phyloP scores from a whole-genome alignment of 257 asterid genomes.

The Nyctanthes arbortristis region DNA sequence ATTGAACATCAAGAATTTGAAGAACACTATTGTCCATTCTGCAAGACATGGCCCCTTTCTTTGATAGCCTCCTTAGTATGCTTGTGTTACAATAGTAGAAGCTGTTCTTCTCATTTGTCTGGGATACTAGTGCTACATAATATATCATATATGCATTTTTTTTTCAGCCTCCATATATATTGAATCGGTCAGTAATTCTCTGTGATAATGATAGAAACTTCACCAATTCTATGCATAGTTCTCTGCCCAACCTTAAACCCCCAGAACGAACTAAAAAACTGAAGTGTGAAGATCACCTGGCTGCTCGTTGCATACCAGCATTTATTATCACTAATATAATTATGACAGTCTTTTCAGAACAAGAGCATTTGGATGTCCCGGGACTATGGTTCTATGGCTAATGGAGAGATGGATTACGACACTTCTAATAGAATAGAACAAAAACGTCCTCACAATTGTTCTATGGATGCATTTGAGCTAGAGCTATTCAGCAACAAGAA shows the following conservation, averaged over 20 bases:
- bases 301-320: neutral
- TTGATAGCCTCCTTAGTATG: neutral
- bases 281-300: constrained; percentile 2
- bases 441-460: constrained; percentile 55
- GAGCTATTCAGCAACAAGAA: constrained; percentile 52
- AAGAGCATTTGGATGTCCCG: constrained; percentile 43
- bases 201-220: no score
- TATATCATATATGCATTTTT: neutral
- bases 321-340: constrained; percentile 17
- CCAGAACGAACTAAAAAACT: neutral
- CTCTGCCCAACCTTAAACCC: constrained; percentile 16
- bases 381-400: constrained; percentile 45
- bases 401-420: constrained; percentile 40
- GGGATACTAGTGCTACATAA: neutral
- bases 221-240: constrained; percentile 1
- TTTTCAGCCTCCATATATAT: neutral
- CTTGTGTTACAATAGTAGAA: neutral
- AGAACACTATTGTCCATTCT: neutral
- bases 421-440: constrained; percentile 45
- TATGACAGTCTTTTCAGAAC: constrained; percentile 51
- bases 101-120: neutral
- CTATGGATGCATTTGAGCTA: constrained; percentile 40
- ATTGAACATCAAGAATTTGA: neutral
- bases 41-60: neutral
- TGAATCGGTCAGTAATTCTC: neutral